Evolutionary conservation across 805 yeast genomes (phyloP).

Genomic region (Sungouiozyma ichnusensis): DNA sequence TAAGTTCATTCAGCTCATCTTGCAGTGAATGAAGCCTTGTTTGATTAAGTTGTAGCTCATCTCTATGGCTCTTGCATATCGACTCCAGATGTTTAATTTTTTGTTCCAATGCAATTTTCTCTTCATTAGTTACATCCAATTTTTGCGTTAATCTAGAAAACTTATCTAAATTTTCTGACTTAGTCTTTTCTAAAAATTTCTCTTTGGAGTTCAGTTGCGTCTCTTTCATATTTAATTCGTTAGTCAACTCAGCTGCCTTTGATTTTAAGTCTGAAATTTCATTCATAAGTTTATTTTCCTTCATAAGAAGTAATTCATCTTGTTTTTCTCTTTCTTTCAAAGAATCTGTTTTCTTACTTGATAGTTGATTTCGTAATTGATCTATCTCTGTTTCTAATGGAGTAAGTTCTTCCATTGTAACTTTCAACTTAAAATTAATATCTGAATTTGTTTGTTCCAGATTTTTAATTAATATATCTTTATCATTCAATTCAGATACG

Average conservation of each 20-base stretch:
- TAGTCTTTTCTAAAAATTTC: not conserved
- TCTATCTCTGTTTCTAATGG: not conserved
- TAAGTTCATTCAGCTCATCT: not conserved
- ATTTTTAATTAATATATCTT: not conserved
- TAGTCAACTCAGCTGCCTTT: constrained; percentile 2
- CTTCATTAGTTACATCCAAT: not conserved
- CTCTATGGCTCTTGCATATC: not conserved
- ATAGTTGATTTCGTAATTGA: not conserved
- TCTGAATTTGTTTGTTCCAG: constrained; percentile 3
- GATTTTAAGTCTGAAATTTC: not conserved
- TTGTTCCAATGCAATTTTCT: not conserved
- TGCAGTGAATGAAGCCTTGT: not conserved
- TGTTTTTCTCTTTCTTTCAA: constrained; percentile 1
- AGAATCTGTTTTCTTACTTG: not conserved
- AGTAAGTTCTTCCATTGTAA: not conserved
- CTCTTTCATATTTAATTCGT: constrained; percentile 6
- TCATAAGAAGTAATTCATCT: not conserved
- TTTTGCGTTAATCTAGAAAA: not conserved
- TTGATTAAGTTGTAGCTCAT: not conserved
- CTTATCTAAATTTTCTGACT: not conserved
- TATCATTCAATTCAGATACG: not conserved
- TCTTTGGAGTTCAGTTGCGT: constrained; percentile 8
- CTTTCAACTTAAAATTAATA: constrained; percentile 1
- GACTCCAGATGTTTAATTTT: not conserved
- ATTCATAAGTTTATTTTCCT: not conserved